These are phyloP conservation scores for Dothistroma pini DNA, from an alignment of 2,329 filamentous ascomycete species.

Conservation along the genomic window DNA sequence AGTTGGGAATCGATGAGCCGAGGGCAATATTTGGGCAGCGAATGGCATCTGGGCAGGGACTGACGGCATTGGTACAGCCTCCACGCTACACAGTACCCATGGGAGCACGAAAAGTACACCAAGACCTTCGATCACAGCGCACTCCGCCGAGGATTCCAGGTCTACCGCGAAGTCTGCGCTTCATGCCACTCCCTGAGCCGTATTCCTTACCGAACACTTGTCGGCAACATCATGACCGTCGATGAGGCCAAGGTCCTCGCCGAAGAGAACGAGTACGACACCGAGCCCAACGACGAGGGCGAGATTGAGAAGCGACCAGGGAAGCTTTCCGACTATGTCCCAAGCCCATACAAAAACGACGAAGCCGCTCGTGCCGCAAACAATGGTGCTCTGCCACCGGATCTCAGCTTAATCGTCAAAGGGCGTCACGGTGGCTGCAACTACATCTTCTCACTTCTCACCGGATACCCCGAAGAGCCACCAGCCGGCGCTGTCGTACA, in stretches of 20 bases:
- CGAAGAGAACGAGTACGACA: constrained; percentile 98
- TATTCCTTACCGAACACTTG: constrained; percentile 87
- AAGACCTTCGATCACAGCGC: constrained; percentile 97
- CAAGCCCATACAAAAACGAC: constrained; percentile 95
- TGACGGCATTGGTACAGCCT: constrained; percentile 57
- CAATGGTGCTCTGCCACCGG: constrained; percentile 94
- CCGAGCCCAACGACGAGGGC: constrained; percentile 95
- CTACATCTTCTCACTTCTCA: constrained; percentile 97
- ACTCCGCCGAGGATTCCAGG: constrained; percentile 99
- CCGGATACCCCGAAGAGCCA: constrained; percentile 94
- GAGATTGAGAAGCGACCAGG: constrained; percentile 98
- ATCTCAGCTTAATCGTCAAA: constrained; percentile 98
- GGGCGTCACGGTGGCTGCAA: constrained; percentile 95
- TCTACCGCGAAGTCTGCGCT: constrained; percentile 97
- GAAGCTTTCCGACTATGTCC: constrained; percentile 98
- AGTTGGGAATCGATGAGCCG: constrained; percentile 40
- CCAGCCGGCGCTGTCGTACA: constrained; percentile 83
- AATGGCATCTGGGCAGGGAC: constrained; percentile 6
- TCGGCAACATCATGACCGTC: constrained; percentile 88
- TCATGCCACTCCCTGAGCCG: constrained; percentile 95
- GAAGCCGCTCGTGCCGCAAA: constrained; percentile 97
- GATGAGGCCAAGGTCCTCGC: constrained; percentile 97
- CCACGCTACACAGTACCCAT: constrained; percentile 87
- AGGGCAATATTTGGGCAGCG: background rate
- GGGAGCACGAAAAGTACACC: constrained; percentile 86